These are phyloP conservation scores for Begonia peltatifolia DNA, from an alignment of 306 rosid species.

Conservation along the genomic window DNA sequence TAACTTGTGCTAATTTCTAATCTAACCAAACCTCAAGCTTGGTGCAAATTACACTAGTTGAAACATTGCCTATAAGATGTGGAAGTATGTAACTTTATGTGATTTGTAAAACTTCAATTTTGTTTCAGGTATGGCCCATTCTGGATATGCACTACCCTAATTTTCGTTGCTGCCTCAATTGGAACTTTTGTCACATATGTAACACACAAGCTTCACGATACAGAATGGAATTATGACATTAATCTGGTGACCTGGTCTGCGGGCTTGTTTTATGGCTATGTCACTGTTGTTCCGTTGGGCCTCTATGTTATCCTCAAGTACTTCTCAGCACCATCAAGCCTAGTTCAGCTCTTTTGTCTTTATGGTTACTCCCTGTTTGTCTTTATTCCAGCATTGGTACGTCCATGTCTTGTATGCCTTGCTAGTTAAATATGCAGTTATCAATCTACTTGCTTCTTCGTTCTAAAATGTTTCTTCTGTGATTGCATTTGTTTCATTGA, in stretches of 20 bases:
- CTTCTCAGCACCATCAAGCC: constrained; percentile 86
- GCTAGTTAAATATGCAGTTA: background rate
- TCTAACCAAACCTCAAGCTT: no score
- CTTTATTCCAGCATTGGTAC: constrained; percentile 87
- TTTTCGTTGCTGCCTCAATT: constrained; percentile 88
- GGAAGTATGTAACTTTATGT: no score
- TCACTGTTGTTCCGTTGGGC: constrained; percentile 60
- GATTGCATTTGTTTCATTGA: no score
- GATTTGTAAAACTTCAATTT: constrained; percentile 4
- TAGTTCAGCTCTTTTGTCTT: constrained; percentile 82
- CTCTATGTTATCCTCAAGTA: constrained; percentile 75
- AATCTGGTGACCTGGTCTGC: constrained; percentile 94
- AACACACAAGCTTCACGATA: constrained; percentile 63
- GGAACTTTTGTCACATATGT: constrained; percentile 87
- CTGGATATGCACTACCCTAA: constrained; percentile 95
- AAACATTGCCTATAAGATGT: no score
- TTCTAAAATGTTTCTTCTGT: no score
- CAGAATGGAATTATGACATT: constrained; percentile 87
- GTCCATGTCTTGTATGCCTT: constrained; percentile 11
- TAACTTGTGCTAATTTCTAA: no score
- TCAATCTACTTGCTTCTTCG: no score
- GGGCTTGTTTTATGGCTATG: constrained; percentile 90
- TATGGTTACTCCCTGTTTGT: constrained; percentile 88
- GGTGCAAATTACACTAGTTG: no score
- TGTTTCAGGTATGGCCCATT: constrained; percentile 82